A percentile compares a stretch with the other conserved stretches of the same genome.
phyloP scores from a whole-genome alignment of 2,329 filamentous ascomycete genomes.

The Aspergillus sp. region DNA sequence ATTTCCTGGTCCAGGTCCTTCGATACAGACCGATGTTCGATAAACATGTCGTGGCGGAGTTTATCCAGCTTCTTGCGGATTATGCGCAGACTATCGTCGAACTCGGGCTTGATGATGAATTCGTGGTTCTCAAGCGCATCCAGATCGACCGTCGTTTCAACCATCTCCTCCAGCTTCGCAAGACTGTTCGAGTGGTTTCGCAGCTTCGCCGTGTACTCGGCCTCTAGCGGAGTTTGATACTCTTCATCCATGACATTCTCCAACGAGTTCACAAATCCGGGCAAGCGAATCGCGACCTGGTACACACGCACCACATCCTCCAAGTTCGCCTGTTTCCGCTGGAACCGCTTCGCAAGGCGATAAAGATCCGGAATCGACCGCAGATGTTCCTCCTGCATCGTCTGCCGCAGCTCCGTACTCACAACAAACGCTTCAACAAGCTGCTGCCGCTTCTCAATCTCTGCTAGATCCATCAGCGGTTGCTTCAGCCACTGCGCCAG shows the following conservation, averaged over 20 bases:
- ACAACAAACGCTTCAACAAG: slow-evolving; percentile 92
- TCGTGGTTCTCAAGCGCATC: slow-evolving; percentile 95
- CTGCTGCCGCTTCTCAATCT: slow-evolving; percentile 89
- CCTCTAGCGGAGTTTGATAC: slow-evolving; percentile 83
- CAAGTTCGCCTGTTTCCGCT: slow-evolving; percentile 83
- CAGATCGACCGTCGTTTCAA: slow-evolving; percentile 95
- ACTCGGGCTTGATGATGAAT: slow-evolving; percentile 98
- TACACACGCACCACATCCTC: slow-evolving; percentile 96
- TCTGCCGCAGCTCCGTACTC: slow-evolving; percentile 90
- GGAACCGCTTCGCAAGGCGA: slow-evolving; percentile 89
- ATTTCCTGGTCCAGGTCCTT: slow-evolving; percentile 83
- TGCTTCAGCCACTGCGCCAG: slow-evolving; percentile 97
- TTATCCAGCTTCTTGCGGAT: slow-evolving; percentile 90
- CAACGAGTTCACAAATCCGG: slow-evolving; percentile 83
- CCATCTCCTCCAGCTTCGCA: slow-evolving; percentile 90
- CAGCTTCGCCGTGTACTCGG: slow-evolving; percentile 82
- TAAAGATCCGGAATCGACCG: slow-evolving; percentile 93
- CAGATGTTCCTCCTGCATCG: slow-evolving; percentile 94
- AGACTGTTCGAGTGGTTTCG: slow-evolving; percentile 74
- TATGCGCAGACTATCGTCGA: slow-evolving; percentile 83
- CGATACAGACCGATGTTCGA: slow-evolving; percentile 74
- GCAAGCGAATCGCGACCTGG: slow-evolving; percentile 87
- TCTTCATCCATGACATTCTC: slow-evolving; percentile 94
- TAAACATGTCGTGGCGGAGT: slow-evolving; percentile 76
- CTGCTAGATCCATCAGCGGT: slow-evolving; percentile 84